Percentiles rank a stretch among this genome's conserved stretches.
phyloP scores from a whole-genome alignment of 768 basidiomycete genomes.

The Naganishia friedmannii region DNA sequence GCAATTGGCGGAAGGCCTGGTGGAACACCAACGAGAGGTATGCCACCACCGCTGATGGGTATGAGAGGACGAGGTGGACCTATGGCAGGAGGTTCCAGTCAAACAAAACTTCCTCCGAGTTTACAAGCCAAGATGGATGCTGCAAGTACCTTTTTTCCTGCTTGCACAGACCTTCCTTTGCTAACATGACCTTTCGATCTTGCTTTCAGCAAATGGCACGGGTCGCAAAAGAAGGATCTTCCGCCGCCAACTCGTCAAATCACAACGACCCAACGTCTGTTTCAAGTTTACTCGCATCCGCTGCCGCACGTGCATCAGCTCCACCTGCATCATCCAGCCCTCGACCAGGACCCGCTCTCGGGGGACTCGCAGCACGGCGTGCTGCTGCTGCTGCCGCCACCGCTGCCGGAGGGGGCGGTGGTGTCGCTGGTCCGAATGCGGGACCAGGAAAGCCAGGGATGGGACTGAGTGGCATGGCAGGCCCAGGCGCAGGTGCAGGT shows the following conservation, averaged over 20 bases:
- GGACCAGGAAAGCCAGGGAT: not conserved
- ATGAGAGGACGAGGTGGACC: conserved; percentile 10
- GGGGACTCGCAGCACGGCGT: conserved; percentile 55
- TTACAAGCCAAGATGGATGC: conserved; percentile 93
- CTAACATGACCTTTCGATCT: not conserved
- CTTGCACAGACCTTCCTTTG: not conserved
- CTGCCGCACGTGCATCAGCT: conserved; percentile 37
- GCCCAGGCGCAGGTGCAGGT: conserved; percentile 36
- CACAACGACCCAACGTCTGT: conserved; percentile 46
- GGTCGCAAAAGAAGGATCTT: conserved; percentile 13
- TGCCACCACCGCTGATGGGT: conserved; percentile 18
- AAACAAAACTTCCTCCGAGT: conserved; percentile 66
- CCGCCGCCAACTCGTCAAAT: not conserved
- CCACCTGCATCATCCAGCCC: conserved; percentile 11
- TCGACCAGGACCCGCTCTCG: conserved; percentile 41
- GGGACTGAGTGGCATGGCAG: conserved; percentile 10
- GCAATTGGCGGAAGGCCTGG: not conserved
- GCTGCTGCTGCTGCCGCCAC: conserved; percentile 37
- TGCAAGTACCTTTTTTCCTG: conserved; percentile 55
- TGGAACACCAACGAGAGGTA: conserved; percentile 1
- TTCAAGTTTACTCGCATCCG: conserved; percentile 46
- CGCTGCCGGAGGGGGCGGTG: conserved; percentile 32
- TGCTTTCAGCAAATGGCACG: conserved; percentile 22
- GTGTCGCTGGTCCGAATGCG: conserved; percentile 28
- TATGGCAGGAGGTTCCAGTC: conserved; percentile 5